A percentile compares a stretch with the other conserved stretches of the same genome.
phyloP scores from a whole-genome alignment of 2,329 filamentous ascomycete genomes.

The Aspergillus novoparasiticus region DNA sequence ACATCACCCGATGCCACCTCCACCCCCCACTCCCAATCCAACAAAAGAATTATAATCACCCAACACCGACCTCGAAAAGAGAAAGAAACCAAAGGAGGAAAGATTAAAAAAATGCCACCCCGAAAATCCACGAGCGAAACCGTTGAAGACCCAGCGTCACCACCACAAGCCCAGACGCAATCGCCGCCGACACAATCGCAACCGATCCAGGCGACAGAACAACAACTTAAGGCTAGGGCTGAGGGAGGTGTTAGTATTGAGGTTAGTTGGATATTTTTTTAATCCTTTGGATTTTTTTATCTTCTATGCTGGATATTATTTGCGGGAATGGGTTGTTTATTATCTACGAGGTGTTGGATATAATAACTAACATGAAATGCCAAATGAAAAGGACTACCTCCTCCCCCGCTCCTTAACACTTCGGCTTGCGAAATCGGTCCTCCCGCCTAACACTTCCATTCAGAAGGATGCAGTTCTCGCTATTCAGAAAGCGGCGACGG shows the following conservation, averaged over 20 bases:
- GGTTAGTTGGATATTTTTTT: conserved; percentile 26
- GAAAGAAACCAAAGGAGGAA: neutral
- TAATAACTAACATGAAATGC: too few species aligned
- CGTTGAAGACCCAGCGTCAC: conserved; percentile 21
- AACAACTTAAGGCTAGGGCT: conserved; percentile 42
- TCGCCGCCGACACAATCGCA: conserved; percentile 16
- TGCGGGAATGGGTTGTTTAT: too few species aligned
- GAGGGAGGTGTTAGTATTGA: conserved; percentile 44
- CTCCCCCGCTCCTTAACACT: conserved; percentile 65
- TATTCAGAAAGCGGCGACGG: conserved; percentile 66
- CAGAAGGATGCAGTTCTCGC: conserved; percentile 67
- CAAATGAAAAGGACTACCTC: conserved; percentile 55
- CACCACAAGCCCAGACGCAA: conserved; percentile 17
- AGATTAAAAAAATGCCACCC: conserved; percentile 26
- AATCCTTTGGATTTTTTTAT: neutral
- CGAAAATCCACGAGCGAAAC: conserved; percentile 37
- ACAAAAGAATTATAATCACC: neutral
- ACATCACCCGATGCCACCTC: neutral
- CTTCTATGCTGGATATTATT: neutral
- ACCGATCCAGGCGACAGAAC: conserved; percentile 38
- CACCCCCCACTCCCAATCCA: neutral
- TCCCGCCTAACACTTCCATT: conserved; percentile 66
- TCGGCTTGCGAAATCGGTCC: conserved; percentile 63
- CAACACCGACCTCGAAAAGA: neutral
- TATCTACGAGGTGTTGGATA: too few species aligned